phyloP scores from a whole-genome alignment of 176 grass and related monocot species.

The Tillandsia leiboldiana region DNA sequence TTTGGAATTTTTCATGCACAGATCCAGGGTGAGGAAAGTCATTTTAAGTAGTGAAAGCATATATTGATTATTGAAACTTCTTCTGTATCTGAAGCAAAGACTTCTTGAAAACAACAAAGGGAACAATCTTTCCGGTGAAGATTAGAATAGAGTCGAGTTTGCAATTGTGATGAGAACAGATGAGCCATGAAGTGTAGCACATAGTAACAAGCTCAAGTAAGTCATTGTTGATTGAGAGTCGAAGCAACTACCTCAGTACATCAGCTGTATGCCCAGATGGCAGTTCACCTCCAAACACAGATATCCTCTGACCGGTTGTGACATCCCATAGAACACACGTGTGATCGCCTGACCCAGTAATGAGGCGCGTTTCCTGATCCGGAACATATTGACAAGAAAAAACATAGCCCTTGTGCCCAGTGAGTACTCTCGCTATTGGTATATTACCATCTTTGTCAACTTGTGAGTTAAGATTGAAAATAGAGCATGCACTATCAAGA shows the following conservation, averaged over 20 bases:
- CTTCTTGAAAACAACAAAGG: neutral
- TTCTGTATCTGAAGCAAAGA: conserved; percentile 1
- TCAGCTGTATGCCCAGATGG: conserved; percentile 97
- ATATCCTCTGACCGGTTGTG: conserved; percentile 90
- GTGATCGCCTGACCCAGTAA: conserved; percentile 88
- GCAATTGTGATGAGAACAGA: neutral
- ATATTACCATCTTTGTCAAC: conserved; percentile 83
- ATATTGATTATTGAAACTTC: neutral
- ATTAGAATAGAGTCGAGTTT: neutral
- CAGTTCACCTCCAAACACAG: conserved; percentile 97
- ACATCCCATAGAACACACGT: conserved; percentile 94
- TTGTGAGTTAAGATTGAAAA: conserved; percentile 90
- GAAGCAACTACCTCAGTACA: conserved; percentile 50
- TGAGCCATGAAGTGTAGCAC: neutral
- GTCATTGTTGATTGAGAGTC: too few relatives aligned
- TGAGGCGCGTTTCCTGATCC: conserved; percentile 74
- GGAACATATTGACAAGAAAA: conserved; percentile 92
- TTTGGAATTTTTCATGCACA: neutral
- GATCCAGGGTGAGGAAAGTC: neutral
- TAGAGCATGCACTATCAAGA: conserved; percentile 96
- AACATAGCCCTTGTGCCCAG: conserved; percentile 94
- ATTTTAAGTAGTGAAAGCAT: neutral
- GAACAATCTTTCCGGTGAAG: neutral
- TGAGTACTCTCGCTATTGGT: conserved; percentile 72
- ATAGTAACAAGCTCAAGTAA: neutral